Percentiles rank a stretch among this genome's conserved stretches.
These are phyloP conservation scores for Punica granatum DNA, from an alignment of 345 rosid species.

Conservation along the genomic window DNA sequence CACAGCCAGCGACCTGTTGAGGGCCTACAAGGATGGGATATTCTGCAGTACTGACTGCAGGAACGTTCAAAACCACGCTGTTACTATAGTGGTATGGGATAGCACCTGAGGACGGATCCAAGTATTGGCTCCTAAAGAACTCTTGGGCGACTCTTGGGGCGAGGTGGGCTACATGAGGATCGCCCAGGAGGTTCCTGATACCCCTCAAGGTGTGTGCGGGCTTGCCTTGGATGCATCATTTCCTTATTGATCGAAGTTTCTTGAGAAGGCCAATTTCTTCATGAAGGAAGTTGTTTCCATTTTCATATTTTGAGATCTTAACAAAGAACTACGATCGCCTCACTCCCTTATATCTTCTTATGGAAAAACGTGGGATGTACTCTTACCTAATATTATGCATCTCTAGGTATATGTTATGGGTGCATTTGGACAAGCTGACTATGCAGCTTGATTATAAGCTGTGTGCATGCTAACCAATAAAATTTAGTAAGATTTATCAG, in stretches of 20 bases:
- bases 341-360: too few relatives aligned
- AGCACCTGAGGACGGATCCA: neutral
- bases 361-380: too few relatives aligned
- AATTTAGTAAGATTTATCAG: too few relatives aligned
- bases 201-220: conserved; percentile 3
- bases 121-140: conserved; percentile 3
- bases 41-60: neutral
- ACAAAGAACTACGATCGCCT: too few relatives aligned
- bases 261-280: too few relatives aligned
- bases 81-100: neutral
- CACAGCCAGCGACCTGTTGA: neutral
- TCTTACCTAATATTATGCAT: too few relatives aligned
- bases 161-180: conserved; percentile 3
- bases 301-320: too few relatives aligned
- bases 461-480: too few relatives aligned
- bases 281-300: too few relatives aligned
- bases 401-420: too few relatives aligned
- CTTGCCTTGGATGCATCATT: conserved; percentile 2
- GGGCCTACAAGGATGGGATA: neutral
- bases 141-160: neutral
- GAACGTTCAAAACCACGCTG: neutral
- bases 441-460: too few relatives aligned
- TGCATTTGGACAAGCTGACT: too few relatives aligned
- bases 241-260: neutral
- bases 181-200: neutral